These are phyloP conservation scores for Paracamarosporium sp. DNA, from an alignment of 2,329 filamentous ascomycete genomes.

Conservation along the genomic window DNA sequence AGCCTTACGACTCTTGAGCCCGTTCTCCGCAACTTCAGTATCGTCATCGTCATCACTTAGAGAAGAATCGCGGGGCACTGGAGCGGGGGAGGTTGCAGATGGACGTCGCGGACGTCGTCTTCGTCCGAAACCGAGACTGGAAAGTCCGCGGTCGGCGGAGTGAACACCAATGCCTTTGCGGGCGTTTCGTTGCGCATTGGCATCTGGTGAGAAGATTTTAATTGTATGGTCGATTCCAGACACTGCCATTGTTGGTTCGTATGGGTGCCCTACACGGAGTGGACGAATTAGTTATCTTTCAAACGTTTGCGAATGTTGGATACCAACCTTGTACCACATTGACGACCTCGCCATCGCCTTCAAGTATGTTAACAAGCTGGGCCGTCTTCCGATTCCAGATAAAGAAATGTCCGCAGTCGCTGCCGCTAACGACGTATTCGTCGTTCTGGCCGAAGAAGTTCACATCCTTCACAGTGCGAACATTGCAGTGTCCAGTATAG, in stretches of 20 bases:
- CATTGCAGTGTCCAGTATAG: conserved; percentile 71
- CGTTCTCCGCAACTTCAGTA: conserved; percentile 48
- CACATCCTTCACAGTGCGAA: conserved; percentile 72
- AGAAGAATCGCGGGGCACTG: conserved; percentile 10
- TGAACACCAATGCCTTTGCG: conserved; percentile 65
- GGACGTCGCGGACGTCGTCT: conserved; percentile 18
- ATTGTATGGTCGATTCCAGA: conserved; percentile 73
- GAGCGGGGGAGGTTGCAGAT: conserved; percentile 11
- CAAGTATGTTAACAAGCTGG: conserved; percentile 68
- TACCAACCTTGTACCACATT: conserved; percentile 68
- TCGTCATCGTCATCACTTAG: conserved; percentile 29
- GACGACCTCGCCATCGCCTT: conserved; percentile 73
- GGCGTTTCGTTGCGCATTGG: conserved; percentile 63
- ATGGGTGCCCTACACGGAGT: conserved; percentile 62
- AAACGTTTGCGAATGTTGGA: neutral
- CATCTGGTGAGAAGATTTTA: conserved; percentile 71
- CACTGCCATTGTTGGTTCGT: conserved; percentile 70
- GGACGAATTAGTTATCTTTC: conserved; percentile 23
- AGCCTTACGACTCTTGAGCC: conserved; percentile 63
- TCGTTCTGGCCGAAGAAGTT: conserved; percentile 72
- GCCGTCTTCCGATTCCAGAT: conserved; percentile 71
- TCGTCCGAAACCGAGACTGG: conserved; percentile 43
- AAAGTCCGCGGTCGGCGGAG: conserved; percentile 54
- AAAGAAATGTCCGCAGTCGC: conserved; percentile 71
- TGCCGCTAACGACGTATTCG: conserved; percentile 72